A percentile compares a stretch with the other conserved stretches of the same genome.
These are phyloP conservation scores for Alternaria consortialis DNA, from an alignment of 2,329 filamentous ascomycete species.

Conservation along the genomic window DNA sequence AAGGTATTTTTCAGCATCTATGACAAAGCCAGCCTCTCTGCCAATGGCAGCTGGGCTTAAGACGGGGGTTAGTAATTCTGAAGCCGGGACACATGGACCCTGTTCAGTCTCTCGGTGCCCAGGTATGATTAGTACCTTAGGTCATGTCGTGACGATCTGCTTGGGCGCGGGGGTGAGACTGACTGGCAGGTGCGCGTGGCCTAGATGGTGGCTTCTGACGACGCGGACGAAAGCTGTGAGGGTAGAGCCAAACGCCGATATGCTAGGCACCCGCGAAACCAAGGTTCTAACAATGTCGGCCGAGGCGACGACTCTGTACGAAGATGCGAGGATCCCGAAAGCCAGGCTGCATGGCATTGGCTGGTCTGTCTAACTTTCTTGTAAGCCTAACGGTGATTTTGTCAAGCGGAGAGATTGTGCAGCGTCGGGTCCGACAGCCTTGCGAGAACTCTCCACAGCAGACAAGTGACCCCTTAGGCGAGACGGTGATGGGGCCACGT, in stretches of 20 bases:
- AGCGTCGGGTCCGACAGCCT: slow-evolving; percentile 10
- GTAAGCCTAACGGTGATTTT: slow-evolving; percentile 7
- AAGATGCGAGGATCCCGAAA: slow-evolving; percentile 1
- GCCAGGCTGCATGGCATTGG: slow-evolving; percentile 9
- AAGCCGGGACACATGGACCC: slow-evolving; percentile 16
- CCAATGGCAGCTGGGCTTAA: slow-evolving; percentile 29
- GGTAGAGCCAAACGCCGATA: slow-evolving; percentile 24
- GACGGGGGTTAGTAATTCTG: slow-evolving; percentile 10
- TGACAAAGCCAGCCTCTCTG: slow-evolving; percentile 30
- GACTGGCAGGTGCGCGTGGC: slow-evolving; percentile 9
- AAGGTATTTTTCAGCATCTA: slow-evolving; percentile 38
- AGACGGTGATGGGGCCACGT: slow-evolving; percentile 26
- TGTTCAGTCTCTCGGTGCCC: slow-evolving; percentile 7
- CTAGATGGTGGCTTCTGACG: slow-evolving; percentile 5
- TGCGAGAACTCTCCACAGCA: not conserved
- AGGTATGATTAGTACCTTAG: slow-evolving; percentile 11
- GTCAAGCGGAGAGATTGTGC: slow-evolving; percentile 10
- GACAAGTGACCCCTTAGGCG: slow-evolving; percentile 17
- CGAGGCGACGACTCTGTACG: slow-evolving; percentile 23
- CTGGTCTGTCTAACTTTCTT: not conserved
- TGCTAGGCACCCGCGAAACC: slow-evolving; percentile 9
- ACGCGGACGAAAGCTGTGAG: slow-evolving; percentile 21
- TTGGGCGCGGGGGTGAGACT: slow-evolving; percentile 4
- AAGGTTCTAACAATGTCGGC: slow-evolving; percentile 24
- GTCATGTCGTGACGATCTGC: slow-evolving; percentile 18